Conservation (phyloP, 306 rosid genomes). For the Betula pendula region DNA sequence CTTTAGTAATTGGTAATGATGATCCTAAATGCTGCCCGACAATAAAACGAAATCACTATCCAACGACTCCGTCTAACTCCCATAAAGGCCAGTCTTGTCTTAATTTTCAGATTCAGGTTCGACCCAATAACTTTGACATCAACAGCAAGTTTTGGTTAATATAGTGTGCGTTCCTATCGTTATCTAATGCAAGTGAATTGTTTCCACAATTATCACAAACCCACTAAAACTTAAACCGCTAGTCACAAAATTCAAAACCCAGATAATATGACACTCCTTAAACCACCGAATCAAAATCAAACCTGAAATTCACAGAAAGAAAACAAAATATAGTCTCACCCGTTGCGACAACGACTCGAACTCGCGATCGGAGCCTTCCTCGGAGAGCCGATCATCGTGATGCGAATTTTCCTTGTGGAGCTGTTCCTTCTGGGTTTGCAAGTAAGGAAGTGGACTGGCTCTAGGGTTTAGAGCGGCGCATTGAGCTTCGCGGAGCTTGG, state of each 20-base stretch:
- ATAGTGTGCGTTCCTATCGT: neutral
- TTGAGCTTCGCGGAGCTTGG: conserved; percentile 40
- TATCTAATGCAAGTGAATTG: neutral
- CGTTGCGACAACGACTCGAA: conserved; percentile 34
- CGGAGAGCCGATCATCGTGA: conserved; percentile 45
- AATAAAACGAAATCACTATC: neutral
- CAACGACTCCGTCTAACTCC: neutral
- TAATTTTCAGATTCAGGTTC: neutral
- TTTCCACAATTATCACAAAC: neutral
- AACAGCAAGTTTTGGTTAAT: neutral
- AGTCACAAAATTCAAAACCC: neutral
- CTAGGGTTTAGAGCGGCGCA: conserved; percentile 27
- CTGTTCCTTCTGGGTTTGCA: conserved; percentile 41
- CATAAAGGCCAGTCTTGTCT: neutral
- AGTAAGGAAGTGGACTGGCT: conserved; percentile 10
- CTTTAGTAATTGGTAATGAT: neutral
- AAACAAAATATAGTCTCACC: conserved; percentile 33
- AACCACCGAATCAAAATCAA: neutral
- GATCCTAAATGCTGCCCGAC: neutral
- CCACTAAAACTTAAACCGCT: neutral
- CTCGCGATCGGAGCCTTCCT: conserved; percentile 53
- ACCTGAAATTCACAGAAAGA: neutral
- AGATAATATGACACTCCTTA: conserved; percentile 10
- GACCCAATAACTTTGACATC: neutral
- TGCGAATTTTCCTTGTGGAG: conserved; percentile 40